Evolutionary conservation across 1,139 yeast genomes (phyloP), one percentile per base, ranked within the genome.

Genomic region (Blastobotrys buckinghamii): DNA sequence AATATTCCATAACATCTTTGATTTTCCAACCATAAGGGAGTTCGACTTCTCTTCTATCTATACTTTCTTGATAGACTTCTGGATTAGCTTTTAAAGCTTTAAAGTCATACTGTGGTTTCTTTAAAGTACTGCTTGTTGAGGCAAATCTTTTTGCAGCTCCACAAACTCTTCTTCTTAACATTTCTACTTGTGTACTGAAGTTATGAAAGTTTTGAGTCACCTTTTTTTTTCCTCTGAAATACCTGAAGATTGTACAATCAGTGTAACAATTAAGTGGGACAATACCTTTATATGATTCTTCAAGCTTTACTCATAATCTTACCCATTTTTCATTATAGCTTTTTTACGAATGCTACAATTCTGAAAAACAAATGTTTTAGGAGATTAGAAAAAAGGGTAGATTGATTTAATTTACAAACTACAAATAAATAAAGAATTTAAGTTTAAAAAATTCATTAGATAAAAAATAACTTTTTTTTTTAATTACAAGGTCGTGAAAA

Each of bases 71-170:
- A 55, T 76, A 77, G 26, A 53, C 59, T 1, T 66, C 67, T 1
- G 73, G 57, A 37, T 74, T 66, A 1, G 61, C 59, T 1, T 77
- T 59, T 2, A 84, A 71, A 0, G 64, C 59, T 58, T 75, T 77
- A 49, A 78, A 65, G 57, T 82, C 81, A 53, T 73, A 72, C 19
- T 69, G 71, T 0, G 84, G 81, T 48, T 50, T 51, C 37, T 54
- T 56, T 41, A 62, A 45, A 13, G 59, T 50, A 32, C 54, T 51
- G 38, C 53, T 51, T 17, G 47, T 42, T 5, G 42, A 27, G 2
- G 47, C 47, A 37, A 5, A 35, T 16, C 45, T 33, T 6, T 34
- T 17, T 5, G 45, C 19, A 4, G 10, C 39, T 17, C 22, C 12
- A 17, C 9, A 38, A 6, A n/a, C 40, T 13, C 40, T 12, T n/a